phyloP scores from a whole-genome alignment of 108 stramenopile genomes.

The Pseudonitzschia multiseries region DNA sequence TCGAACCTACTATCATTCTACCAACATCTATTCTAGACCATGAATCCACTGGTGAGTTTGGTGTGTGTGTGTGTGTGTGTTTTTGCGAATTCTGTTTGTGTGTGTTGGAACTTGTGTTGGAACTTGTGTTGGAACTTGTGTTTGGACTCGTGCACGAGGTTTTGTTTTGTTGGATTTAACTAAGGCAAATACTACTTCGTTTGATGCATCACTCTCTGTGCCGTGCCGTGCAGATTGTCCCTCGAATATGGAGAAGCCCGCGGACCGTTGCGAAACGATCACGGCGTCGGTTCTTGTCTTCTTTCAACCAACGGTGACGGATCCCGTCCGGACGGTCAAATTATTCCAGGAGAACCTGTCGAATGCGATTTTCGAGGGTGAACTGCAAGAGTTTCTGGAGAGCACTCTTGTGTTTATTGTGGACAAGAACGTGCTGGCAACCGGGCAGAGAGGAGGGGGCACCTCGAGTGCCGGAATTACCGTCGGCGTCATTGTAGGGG shows the following conservation, averaged over 20 bases:
- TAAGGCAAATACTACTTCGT: too few species aligned
- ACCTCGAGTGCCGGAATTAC: conserved; percentile 28
- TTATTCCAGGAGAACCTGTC: conserved; percentile 14
- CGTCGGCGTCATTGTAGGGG: conserved; percentile 43
- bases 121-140: too few species aligned
- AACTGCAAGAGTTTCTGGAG: conserved; percentile 29
- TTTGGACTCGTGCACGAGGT: too few species aligned
- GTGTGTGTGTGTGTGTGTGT: not conserved
- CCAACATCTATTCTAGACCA: conserved; percentile 24
- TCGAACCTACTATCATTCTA: not conserved
- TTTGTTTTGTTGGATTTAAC: too few species aligned
- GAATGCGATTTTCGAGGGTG: conserved; percentile 29
- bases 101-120: too few species aligned
- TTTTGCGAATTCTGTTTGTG: not conserved
- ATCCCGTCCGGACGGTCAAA: not conserved
- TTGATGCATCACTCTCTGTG: not conserved
- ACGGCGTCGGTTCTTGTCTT: conserved; percentile 19
- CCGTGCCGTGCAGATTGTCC: conserved; percentile 16
- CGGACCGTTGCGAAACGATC: conserved; percentile 24
- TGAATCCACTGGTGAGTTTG: conserved; percentile 16
- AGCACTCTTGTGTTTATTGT: conserved; percentile 30
- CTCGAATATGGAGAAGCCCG: not conserved
- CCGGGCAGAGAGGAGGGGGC: not conserved
- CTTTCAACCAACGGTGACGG: conserved; percentile 18
- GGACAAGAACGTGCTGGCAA: not conserved